Evolutionary conservation across 805 yeast genomes (phyloP).

Genomic region (Komagataella pseudopastoris): DNA sequence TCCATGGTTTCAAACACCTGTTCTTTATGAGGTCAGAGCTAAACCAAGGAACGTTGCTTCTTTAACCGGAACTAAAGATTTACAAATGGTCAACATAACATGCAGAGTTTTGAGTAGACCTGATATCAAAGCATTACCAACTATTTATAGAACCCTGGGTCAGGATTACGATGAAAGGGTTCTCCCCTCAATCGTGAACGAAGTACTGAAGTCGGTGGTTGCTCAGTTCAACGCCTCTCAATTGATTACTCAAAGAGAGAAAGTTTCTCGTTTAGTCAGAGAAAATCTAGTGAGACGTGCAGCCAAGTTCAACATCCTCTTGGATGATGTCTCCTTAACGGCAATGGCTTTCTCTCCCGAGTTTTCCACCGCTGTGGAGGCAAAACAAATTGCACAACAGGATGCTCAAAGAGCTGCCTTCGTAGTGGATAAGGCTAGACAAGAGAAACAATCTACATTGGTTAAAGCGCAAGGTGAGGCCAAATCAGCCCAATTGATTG

Average conservation of each 20-base stretch:
- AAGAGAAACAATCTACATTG: conserved; percentile 93
- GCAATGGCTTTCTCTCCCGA: conserved; percentile 97
- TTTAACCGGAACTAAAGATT: conserved; percentile 93
- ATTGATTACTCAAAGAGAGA: conserved; percentile 97
- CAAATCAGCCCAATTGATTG: conserved; percentile 91
- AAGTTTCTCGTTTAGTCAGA: conserved; percentile 81
- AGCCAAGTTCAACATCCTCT: conserved; percentile 66
- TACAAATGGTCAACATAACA: conserved; percentile 98
- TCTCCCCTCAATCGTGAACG: conserved; percentile 95
- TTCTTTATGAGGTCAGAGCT: conserved; percentile 89
- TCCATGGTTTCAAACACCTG: conserved; percentile 92
- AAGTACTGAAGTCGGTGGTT: conserved; percentile 89
- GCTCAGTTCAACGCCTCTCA: conserved; percentile 99
- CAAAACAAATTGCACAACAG: conserved; percentile 98
- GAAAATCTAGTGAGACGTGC: conserved; percentile 90
- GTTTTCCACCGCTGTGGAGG: conserved; percentile 94
- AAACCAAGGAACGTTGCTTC: conserved; percentile 95
- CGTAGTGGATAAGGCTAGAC: conserved; percentile 91
- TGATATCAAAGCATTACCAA: conserved; percentile 62
- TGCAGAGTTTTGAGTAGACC: conserved; percentile 95
- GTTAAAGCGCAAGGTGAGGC: conserved; percentile 99
- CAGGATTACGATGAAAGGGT: conserved; percentile 94
- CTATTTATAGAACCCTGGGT: conserved; percentile 85
- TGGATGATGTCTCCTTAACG: conserved; percentile 95
- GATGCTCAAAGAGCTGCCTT: conserved; percentile 98